A percentile compares a stretch with the other conserved stretches of the same genome.
Conservation (phyloP, 257 asterid species). For the Rubia yunnanensis region DNA sequence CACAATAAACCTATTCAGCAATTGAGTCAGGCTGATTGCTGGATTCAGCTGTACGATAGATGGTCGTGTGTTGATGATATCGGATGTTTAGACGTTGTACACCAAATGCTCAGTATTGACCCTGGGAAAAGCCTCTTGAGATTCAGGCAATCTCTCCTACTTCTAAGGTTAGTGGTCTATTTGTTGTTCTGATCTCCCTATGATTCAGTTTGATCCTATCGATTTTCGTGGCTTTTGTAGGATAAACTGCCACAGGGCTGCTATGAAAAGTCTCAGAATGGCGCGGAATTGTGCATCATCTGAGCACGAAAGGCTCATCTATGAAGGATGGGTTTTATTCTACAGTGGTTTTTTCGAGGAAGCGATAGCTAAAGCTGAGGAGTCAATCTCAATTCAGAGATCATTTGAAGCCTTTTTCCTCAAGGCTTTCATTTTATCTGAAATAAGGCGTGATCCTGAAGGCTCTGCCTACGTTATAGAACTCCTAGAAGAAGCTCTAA, state of each 20-base stretch:
- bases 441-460: slow-evolving; percentile 57
- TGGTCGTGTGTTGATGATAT: slow-evolving; percentile 96
- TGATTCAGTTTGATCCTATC: background rate
- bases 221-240: slow-evolving; percentile 22
- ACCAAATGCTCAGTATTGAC: slow-evolving; percentile 82
- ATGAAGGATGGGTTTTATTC: slow-evolving; percentile 91
- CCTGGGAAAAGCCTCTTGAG: slow-evolving; percentile 80
- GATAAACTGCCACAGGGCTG: slow-evolving; percentile 92
- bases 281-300: slow-evolving; percentile 78
- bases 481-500: slow-evolving; percentile 92
- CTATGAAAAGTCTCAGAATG: slow-evolving; percentile 89
- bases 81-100: slow-evolving; percentile 93
- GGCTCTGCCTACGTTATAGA: slow-evolving; percentile 69
- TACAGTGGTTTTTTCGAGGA: slow-evolving; percentile 85
- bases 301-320: slow-evolving; percentile 77
- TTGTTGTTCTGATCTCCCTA: background rate
- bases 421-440: slow-evolving; percentile 81
- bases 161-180: slow-evolving; percentile 42
- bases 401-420: slow-evolving; percentile 94
- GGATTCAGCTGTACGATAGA: slow-evolving; percentile 87
- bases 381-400: slow-evolving; percentile 69
- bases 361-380: slow-evolving; percentile 86
- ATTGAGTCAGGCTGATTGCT: slow-evolving; percentile 89
- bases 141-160: slow-evolving; percentile 87
- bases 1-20: slow-evolving; percentile 62